A percentile compares a stretch with the other conserved stretches of the same genome.
phyloP scores from a whole-genome alignment of 1,139 yeast species.

The Diutina siamensis region DNA sequence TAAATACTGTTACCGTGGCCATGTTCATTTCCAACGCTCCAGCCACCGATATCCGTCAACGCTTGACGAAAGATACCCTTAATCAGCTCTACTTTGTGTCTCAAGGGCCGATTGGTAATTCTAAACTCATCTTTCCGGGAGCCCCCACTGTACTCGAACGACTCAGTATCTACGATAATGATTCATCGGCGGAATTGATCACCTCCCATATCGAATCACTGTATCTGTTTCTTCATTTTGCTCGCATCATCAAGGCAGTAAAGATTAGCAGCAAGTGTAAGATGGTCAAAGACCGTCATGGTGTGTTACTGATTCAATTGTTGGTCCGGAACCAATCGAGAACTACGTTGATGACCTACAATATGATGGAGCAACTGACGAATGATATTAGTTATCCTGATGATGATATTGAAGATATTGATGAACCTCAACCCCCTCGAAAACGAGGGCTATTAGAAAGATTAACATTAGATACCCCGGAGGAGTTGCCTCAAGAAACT shows the following conservation, averaged over 20 bases:
- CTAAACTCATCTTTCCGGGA: conserved; percentile 57
- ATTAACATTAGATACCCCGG: too few species aligned
- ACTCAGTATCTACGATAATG: conserved; percentile 14
- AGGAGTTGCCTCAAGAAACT: background rate
- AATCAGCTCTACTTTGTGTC: conserved; percentile 41
- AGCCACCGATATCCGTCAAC: conserved; percentile 7
- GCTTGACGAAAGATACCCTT: conserved; percentile 14
- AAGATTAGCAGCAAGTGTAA: conserved; percentile 49
- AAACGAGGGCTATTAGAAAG: too few species aligned
- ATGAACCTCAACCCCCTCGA: too few species aligned
- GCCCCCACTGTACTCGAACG: conserved; percentile 51
- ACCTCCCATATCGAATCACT: conserved; percentile 17
- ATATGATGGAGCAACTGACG: conserved; percentile 33
- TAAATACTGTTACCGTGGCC: conserved; percentile 49
- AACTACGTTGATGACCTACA: conserved; percentile 47
- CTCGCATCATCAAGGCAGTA: conserved; percentile 41
- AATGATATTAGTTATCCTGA: background rate
- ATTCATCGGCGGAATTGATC: conserved; percentile 1
- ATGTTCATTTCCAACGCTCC: conserved; percentile 26
- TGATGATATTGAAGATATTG: too few species aligned
- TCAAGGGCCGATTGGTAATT: conserved; percentile 55
- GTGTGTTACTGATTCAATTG: conserved; percentile 38
- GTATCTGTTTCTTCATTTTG: conserved; percentile 42
- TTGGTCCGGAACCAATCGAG: conserved; percentile 23
- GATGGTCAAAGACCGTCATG: conserved; percentile 44